These are phyloP conservation scores for Penicillium decumbens DNA, from an alignment of 2,329 filamentous ascomycete species.

Conservation along the genomic window DNA sequence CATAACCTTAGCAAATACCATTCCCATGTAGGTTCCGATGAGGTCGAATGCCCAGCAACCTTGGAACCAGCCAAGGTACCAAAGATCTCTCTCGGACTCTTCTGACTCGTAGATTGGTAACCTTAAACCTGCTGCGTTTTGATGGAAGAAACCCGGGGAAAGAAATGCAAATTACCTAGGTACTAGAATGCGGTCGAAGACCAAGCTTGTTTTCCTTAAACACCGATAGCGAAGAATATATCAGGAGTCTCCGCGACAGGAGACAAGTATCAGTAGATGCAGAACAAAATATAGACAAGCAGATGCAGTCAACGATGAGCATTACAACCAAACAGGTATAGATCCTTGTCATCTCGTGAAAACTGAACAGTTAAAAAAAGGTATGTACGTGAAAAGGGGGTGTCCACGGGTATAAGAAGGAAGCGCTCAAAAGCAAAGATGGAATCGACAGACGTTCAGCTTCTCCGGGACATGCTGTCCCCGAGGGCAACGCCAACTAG, in stretches of 20 bases:
- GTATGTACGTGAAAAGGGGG: background rate
- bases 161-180: background rate
- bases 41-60: no score
- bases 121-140: background rate
- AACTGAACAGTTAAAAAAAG: background rate
- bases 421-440: background rate
- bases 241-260: background rate
- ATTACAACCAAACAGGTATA: slow-evolving; percentile 3
- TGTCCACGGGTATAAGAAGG: background rate
- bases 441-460: slow-evolving; percentile 9
- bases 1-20: no score
- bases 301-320: slow-evolving; percentile 3
- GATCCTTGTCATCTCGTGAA: slow-evolving; percentile 3
- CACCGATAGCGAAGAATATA: background rate
- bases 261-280: background rate
- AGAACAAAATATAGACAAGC: slow-evolving; percentile 1
- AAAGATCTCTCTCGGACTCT: no score
- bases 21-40: no score
- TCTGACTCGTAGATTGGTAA: no score
- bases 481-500: slow-evolving; percentile 37
- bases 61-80: no score
- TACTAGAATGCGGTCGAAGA: background rate
- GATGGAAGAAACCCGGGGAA: background rate
- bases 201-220: background rate
- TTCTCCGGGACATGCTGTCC: slow-evolving; percentile 23